Base-by-base conservation (phyloP, 2,329 filamentous ascomycete genomes). In the Apiospora sp. region DNA sequence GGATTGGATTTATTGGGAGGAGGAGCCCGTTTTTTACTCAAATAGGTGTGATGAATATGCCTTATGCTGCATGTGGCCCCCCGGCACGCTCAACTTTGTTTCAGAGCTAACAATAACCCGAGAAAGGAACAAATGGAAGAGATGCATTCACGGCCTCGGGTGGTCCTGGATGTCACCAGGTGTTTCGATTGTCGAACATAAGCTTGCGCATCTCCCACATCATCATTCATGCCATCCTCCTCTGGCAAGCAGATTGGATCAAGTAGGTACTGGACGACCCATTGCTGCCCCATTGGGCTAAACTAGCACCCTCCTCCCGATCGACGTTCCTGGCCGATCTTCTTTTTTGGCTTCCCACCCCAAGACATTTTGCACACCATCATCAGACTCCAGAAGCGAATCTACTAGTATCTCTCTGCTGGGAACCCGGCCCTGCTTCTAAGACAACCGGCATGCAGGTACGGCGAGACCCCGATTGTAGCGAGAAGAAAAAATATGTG, bases 21-120 rank as follows among this genome's bases (percentile, higher is more conserved):
- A 37, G 58, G 58, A 13, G 22, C 30, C 58, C 58, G 58, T n/a
- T 37, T 41, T 58, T 41, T 64, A 14, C 22, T 64, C 58, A 41
- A 41, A 64, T 64, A 64, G 58, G 58, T 64, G 58, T 64, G 58
- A 64, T 64, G 58, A 64, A 64, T 64, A 64, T 41, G 58, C 58
- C 34, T 64, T 64, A 64, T 64, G 58, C 58, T 41, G 58, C 58
- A 64, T 64, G 58, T 64, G 58, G 34, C 22, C 58, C 58, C 30
- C 22, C 58, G 58, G 58, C 34, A 64, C 58, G 58, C 58, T 64
- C 30, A 19, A 64, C 58, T 64, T 64, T 64, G 58, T 64, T 64
- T 64, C 58, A 64, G 58, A 64, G 34, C 58, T 41, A 64, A 64
- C 58, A 64, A 64, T 64, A 64, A n/a, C 58, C 58, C 58, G 58